These are phyloP conservation scores for Yamadazyma dushanensis DNA, from an alignment of 1,139 yeast genomes.

Conservation along the genomic window DNA sequence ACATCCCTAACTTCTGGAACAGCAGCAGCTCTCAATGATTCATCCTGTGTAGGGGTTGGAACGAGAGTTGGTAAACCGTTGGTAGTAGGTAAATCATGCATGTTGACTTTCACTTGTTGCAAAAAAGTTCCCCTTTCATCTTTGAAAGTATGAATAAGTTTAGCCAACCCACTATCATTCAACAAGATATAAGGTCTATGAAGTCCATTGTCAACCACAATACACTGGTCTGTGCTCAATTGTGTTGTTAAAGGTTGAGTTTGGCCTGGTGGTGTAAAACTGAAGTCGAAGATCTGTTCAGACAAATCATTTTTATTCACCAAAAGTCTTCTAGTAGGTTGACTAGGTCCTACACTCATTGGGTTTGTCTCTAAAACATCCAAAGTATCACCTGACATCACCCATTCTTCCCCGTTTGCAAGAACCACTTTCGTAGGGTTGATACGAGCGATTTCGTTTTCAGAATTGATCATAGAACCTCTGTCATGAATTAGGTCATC, in stretches of 20 bases:
- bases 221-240: constrained; percentile 43
- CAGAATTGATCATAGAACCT: constrained; percentile 1
- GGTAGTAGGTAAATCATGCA: constrained; percentile 7
- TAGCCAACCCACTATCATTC: constrained; percentile 36
- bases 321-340: constrained; percentile 15
- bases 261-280: constrained; percentile 16
- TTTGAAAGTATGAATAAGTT: constrained; percentile 21
- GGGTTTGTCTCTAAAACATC: constrained; percentile 20
- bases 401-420: constrained; percentile 26
- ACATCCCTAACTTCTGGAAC: not conserved
- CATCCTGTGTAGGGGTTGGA: not conserved
- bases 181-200: constrained; percentile 41
- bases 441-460: constrained; percentile 13
- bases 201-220: constrained; percentile 36
- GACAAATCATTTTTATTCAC: constrained; percentile 27
- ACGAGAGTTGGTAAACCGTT: not conserved
- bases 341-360: constrained; percentile 6
- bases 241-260: constrained; percentile 17
- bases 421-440: constrained; percentile 26
- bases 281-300: constrained; percentile 22
- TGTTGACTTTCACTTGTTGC: constrained; percentile 24
- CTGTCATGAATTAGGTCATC: constrained; percentile 8
- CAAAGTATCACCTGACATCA: constrained; percentile 26
- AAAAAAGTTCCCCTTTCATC: constrained; percentile 17
- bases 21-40: not conserved